phyloP scores from a whole-genome alignment of 2,329 filamentous ascomycete genomes.

The Purpureocillium lavendulum region DNA sequence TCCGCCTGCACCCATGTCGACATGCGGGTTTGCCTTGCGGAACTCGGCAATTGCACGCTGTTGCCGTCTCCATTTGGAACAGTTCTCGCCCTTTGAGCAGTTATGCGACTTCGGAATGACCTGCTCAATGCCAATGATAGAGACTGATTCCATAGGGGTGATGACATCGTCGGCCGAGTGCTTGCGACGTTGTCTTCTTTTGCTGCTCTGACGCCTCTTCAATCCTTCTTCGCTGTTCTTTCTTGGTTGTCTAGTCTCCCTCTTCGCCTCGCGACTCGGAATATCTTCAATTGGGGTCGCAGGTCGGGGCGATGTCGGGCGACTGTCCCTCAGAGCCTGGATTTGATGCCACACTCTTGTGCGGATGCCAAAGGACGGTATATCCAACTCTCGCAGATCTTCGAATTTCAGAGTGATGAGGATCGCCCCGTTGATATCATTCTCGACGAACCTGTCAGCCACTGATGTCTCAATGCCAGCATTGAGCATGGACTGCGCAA shows the following conservation, averaged over 20 bases:
- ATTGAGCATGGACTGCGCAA: slow-evolving; percentile 80
- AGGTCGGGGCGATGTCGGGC: slow-evolving; percentile 40
- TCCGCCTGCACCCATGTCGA: slow-evolving; percentile 45
- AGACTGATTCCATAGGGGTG: slow-evolving; percentile 74
- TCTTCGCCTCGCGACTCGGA: slow-evolving; percentile 40
- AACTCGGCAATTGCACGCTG: slow-evolving; percentile 70
- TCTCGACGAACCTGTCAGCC: slow-evolving; percentile 77
- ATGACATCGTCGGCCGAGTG: slow-evolving; percentile 51
- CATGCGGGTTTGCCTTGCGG: slow-evolving; percentile 64
- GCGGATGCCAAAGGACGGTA: slow-evolving; percentile 72
- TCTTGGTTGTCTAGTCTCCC: slow-evolving; percentile 36
- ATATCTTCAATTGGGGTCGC: slow-evolving; percentile 55
- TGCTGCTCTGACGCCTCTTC: slow-evolving; percentile 31
- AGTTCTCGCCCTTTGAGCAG: slow-evolving; percentile 81
- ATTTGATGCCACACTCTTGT: slow-evolving; percentile 77
- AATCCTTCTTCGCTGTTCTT: slow-evolving; percentile 25
- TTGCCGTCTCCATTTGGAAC: slow-evolving; percentile 72
- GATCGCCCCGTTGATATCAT: slow-evolving; percentile 86
- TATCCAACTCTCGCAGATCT: slow-evolving; percentile 73
- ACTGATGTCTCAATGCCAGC: slow-evolving; percentile 69
- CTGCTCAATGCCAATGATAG: slow-evolving; percentile 88
- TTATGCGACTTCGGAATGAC: slow-evolving; percentile 75
- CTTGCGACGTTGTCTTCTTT: slow-evolving; percentile 28
- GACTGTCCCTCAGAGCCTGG: slow-evolving; percentile 54
- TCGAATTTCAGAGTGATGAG: slow-evolving; percentile 88